Evolutionary conservation across 2,329 filamentous ascomycete species (phyloP).

Genomic region (Pseudogymnoascus sp.): DNA sequence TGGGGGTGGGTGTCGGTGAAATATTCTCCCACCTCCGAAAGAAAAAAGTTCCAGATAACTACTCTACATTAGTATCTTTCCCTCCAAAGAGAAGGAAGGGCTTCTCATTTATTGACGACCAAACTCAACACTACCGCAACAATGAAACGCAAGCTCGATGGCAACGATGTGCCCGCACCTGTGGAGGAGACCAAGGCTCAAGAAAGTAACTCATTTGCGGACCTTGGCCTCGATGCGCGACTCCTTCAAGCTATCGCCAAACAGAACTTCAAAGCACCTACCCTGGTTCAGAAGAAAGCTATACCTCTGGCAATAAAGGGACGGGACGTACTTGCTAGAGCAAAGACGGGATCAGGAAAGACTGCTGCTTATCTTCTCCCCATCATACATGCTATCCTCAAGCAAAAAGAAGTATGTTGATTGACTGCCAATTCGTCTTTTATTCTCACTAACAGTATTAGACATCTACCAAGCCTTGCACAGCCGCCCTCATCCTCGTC

Average conservation of each 20-base stretch:
- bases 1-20: not conserved
- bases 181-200: slow-evolving; percentile 28
- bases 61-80: slow-evolving; percentile 13
- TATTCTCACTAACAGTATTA: slow-evolving; percentile 28
- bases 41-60: slow-evolving; percentile 12
- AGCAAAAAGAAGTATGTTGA: slow-evolving; percentile 58
- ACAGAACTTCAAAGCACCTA: slow-evolving; percentile 79
- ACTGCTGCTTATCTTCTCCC: slow-evolving; percentile 93
- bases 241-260: slow-evolving; percentile 79
- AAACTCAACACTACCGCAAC: slow-evolving; percentile 19
- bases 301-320: slow-evolving; percentile 85
- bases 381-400: slow-evolving; percentile 76
- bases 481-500: slow-evolving; percentile 79
- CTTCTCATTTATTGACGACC: slow-evolving; percentile 13
- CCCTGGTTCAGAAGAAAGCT: slow-evolving; percentile 78
- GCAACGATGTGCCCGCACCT: slow-evolving; percentile 44
- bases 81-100: slow-evolving; percentile 14
- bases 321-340: slow-evolving; percentile 83
- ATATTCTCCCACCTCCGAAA: slow-evolving; percentile 9
- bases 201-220: slow-evolving; percentile 54
- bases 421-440: not conserved
- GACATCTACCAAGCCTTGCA: slow-evolving; percentile 48
- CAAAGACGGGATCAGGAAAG: slow-evolving; percentile 94
- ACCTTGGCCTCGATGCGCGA: slow-evolving; percentile 75
- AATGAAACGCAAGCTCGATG: slow-evolving; percentile 59